Base-by-base conservation (phyloP, 345 rosid species). In the Bruguiera gymnorhiza region DNA sequence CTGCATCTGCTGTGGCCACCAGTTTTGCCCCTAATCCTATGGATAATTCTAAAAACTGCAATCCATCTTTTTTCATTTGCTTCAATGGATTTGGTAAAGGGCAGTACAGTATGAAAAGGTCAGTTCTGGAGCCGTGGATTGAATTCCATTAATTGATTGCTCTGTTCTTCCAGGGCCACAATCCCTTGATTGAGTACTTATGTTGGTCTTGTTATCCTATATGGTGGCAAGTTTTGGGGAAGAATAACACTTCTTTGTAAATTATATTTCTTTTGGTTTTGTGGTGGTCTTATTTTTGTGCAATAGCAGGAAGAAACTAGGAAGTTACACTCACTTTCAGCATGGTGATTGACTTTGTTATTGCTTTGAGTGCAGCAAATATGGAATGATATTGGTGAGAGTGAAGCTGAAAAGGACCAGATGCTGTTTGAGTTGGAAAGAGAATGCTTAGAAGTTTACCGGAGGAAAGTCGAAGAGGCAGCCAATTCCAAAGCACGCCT, bases 311-410 rank as follows among this genome's bases (percentile, higher is more conserved):
- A 63, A 70, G 62, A 27, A 16, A 39, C 31, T 39, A 37, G 26
- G 63, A 51, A 13, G 5, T 43, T 43, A 43, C 18, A 13, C 50
- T 57, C 54, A 24, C 30, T 60, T 39, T 60, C 61, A 67, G 8
- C 16, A 39, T 64, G 23, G 43, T 56, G 53, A 66, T 5, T 23
- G 64, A 43, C 5, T 57, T 67, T 48, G 34, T 60, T 68, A 19
- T 74, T 68, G 31, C 56, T 50, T 15, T 65, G 82, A 58, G 74
- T 74, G 74, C 98, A 94, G 98, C 88, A 94, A 94, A 77, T 94
- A 84, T 94, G 98, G 98, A 88, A 73, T 79, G 98, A 94, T 36
- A 91, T 94, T 43, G 98, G 98, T 15, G 98, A 94, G 82, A 88
- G 82, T 67, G 95, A 94, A 77, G 78, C 79, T 3, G 98, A 94